Percentiles rank a stretch among this genome's conserved stretches.
Evolutionary conservation across 805 yeast genomes (phyloP).

Genomic region (Lachancea cidri): DNA sequence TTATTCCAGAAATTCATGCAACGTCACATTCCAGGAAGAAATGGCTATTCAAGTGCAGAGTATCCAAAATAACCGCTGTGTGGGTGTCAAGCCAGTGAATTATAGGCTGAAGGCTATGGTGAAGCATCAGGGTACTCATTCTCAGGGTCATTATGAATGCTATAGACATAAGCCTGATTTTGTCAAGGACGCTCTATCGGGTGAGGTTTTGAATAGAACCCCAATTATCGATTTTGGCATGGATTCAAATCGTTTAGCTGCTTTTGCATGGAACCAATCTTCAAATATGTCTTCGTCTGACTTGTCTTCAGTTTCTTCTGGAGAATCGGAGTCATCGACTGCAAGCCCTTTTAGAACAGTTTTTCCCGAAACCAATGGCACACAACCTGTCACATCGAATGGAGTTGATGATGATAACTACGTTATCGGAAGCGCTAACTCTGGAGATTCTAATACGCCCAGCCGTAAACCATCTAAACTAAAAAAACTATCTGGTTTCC

Average conservation of each 20-base stretch:
- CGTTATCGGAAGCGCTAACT: constrained; percentile 12
- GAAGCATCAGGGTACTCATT: constrained; percentile 84
- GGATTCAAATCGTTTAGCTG: constrained; percentile 10
- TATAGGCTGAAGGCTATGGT: constrained; percentile 69
- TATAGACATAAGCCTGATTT: constrained; percentile 68
- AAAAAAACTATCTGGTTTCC: constrained; percentile 18
- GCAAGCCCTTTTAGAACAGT: constrained; percentile 11
- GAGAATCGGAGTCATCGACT: constrained; percentile 8
- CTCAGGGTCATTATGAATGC: constrained; percentile 88
- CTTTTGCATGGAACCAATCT: constrained; percentile 13
- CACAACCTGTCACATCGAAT: constrained; percentile 1
- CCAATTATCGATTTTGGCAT: constrained; percentile 25
- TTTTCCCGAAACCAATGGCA: constrained; percentile 8
- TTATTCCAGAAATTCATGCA: constrained; percentile 69
- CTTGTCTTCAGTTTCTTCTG: constrained; percentile 8
- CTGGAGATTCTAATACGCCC: constrained; percentile 7
- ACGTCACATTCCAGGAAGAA: constrained; percentile 60
- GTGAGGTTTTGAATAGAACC: constrained; percentile 27
- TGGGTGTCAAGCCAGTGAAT: constrained; percentile 29
- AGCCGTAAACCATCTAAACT: constrained; percentile 18
- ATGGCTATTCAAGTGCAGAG: constrained; percentile 42
- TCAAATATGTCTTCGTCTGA: constrained; percentile 5
- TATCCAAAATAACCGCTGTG: constrained; percentile 16
- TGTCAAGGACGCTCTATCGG: constrained; percentile 25
- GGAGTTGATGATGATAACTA: constrained; percentile 16